These are phyloP conservation scores for Colletotrichum phormii DNA, from an alignment of 2,329 filamentous ascomycete genomes.

Conservation along the genomic window DNA sequence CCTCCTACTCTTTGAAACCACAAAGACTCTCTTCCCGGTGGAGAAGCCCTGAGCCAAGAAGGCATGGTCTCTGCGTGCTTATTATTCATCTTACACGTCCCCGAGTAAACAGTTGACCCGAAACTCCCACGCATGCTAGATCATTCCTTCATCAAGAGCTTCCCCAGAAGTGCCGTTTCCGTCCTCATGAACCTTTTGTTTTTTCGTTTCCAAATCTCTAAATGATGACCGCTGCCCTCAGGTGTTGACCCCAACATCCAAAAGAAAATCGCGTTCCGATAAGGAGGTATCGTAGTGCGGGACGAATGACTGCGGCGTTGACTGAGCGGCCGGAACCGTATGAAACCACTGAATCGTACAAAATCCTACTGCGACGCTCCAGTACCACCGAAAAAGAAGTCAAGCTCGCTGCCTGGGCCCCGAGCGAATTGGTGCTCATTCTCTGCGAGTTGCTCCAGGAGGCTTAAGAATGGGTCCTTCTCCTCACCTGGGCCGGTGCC, in stretches of 20 bases:
- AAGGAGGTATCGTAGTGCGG: conserved; percentile 23
- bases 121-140: conserved; percentile 32
- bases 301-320: neutral
- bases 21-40: neutral
- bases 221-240: neutral
- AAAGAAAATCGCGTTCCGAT: conserved; percentile 10
- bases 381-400: conserved; percentile 73
- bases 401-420: conserved; percentile 78
- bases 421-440: conserved; percentile 73
- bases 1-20: neutral
- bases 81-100: conserved; percentile 24
- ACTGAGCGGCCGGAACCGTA: neutral
- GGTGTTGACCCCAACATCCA: neutral
- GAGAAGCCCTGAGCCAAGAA: neutral
- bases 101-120: conserved; percentile 14
- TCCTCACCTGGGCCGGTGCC: conserved; percentile 67
- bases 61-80: conserved; percentile 2
- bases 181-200: conserved; percentile 8
- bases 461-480: conserved; percentile 83
- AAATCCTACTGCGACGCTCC: conserved; percentile 33
- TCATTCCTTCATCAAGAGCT: conserved; percentile 28
- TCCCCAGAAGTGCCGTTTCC: conserved; percentile 14
- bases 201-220: conserved; percentile 15
- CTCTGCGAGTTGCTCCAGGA: conserved; percentile 85
- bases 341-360: conserved; percentile 9